Conservation (phyloP, 495 filamentous ascomycete species). For the Penicillium psychrofluorescens region DNA sequence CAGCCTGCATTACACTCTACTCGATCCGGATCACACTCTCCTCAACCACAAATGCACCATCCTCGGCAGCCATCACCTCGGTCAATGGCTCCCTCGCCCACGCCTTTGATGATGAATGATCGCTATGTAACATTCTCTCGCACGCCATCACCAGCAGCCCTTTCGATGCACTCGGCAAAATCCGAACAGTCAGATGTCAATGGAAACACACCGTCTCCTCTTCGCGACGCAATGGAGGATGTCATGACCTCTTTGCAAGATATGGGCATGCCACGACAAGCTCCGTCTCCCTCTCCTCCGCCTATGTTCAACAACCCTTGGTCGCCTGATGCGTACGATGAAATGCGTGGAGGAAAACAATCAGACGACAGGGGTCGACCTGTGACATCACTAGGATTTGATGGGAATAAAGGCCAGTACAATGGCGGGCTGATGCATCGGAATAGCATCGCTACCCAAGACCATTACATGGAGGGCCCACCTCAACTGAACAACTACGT, state of each 20-base stretch:
- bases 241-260: constrained; percentile 94
- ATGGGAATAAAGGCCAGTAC: constrained; percentile 42
- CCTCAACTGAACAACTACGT: constrained; percentile 78
- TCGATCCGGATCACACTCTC: background rate
- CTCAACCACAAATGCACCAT: constrained; percentile 3
- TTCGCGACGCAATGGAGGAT: constrained; percentile 94
- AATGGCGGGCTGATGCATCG: constrained; percentile 23
- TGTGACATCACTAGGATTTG: constrained; percentile 65
- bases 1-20: background rate
- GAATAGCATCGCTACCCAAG: constrained; percentile 33
- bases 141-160: constrained; percentile 51
- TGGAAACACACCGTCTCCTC: constrained; percentile 80
- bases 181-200: constrained; percentile 52
- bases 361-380: constrained; percentile 41
- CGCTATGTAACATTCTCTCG: constrained; percentile 40
- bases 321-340: constrained; percentile 85
- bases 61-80: constrained; percentile 12
- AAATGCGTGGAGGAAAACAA: constrained; percentile 34
- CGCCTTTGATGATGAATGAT: constrained; percentile 42
- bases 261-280: constrained; percentile 60
- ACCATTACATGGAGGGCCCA: constrained; percentile 48
- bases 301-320: constrained; percentile 66
- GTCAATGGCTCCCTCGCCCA: constrained; percentile 23
- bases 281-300: constrained; percentile 38
- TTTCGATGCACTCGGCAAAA: constrained; percentile 45